Evolutionary conservation across 495 filamentous ascomycete species (phyloP), one percentile per base, ranked within the genome.

Genomic region (Clohesyomyces aquaticus): DNA sequence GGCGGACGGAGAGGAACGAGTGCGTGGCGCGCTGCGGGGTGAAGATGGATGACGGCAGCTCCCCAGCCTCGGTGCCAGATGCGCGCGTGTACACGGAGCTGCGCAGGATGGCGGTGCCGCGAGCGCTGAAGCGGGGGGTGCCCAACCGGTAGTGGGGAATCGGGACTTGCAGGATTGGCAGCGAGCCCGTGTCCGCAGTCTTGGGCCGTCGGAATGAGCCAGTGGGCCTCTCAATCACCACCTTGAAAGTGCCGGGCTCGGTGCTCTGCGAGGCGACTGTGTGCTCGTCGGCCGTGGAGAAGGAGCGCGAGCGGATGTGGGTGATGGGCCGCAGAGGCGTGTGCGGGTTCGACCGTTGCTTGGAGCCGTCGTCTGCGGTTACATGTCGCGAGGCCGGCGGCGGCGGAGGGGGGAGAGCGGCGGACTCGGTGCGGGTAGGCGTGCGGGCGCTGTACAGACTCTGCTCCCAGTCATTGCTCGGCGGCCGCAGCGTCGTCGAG

Each of bases 101-200:
- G 57, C 90, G 88, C 65, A 98, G 80, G 61, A 90, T 84, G 1
- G 92, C 87, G 47, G 87, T 94, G 8, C 91, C 90, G 61, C 84
- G 82, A 19, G 83, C 75, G 64, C 87, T 93, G 73, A 96, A 96
- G 47, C 86, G 85, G 10, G 92, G 89, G 2, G 89, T 88, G 3
- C 91, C 92, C 55, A 98, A 79, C 55, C 87, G 86, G 78, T 95
- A 95, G 63, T 90, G 87, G 42, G 94, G 92, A 58, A 97, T 95
- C 8, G 88, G 83, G 35, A 93, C 82, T 65, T 96, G 85, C 49
- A 96, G 74, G 41, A 87, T 76, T 18, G 85, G 85, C 41, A 81
- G 73, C 23, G 70, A 73, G 62, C 76, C 70, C 63, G 85, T 82
- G 66, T 89, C 85, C n/a, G 84, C 79, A 16, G 89, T 88, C 70